Evolutionary conservation across 2,329 filamentous ascomycete species (phyloP).

Genomic region (Talaromyces marneffei): DNA sequence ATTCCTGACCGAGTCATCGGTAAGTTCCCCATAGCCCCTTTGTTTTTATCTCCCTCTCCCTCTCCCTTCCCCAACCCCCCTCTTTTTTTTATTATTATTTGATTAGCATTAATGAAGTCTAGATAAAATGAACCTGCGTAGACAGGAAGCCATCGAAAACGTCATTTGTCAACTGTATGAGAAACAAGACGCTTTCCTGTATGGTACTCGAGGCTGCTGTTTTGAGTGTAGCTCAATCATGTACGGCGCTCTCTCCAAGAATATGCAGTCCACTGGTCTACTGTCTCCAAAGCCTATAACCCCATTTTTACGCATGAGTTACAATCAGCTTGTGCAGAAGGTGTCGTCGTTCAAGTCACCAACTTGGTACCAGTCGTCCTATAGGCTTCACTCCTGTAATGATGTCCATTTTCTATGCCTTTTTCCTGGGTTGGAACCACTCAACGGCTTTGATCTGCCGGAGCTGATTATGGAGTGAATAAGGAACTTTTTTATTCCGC

Average conservation of each 20-base stretch:
- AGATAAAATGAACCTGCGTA: neutral
- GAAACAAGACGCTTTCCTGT: neutral
- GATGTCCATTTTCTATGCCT: too few relatives aligned
- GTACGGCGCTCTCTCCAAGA: slow-evolving; percentile 10
- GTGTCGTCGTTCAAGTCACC: neutral
- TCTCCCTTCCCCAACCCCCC: too few relatives aligned
- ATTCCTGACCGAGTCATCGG: slow-evolving; percentile 4
- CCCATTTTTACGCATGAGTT: slow-evolving; percentile 5
- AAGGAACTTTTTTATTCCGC: too few relatives aligned
- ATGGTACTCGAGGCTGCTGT: neutral
- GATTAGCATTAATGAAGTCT: neutral
- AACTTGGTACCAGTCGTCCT: neutral
- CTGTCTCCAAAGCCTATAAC: neutral
- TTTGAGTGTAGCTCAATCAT: slow-evolving; percentile 13
- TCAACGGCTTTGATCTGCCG: too few relatives aligned
- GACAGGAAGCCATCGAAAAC: neutral
- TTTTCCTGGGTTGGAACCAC: too few relatives aligned
- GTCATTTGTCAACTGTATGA: neutral
- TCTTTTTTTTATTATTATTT: too few relatives aligned
- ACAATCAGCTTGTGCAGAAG: neutral
- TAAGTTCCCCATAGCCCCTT: neutral
- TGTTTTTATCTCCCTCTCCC: too few relatives aligned
- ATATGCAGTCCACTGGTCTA: slow-evolving; percentile 9
- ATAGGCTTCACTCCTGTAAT: too few relatives aligned
- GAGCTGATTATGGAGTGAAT: too few relatives aligned